Evolutionary conservation across 2,329 filamentous ascomycete genomes (phyloP), one percentile per base, ranked within the genome.

Genomic region (Alternaria ethzedia): DNA sequence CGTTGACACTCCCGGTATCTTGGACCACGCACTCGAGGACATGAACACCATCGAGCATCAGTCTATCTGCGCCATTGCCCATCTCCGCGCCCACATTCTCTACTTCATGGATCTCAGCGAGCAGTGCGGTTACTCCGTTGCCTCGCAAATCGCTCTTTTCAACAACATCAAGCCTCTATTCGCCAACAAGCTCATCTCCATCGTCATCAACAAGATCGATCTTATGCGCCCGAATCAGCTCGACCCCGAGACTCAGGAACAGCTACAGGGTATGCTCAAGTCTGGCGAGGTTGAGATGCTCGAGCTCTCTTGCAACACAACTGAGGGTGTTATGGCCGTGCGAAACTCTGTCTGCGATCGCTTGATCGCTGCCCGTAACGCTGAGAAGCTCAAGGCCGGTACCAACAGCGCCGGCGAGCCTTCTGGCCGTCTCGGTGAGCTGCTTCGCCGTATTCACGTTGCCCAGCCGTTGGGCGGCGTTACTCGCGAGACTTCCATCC

Each of bases 1-100:
- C 26, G 97, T 99, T 73, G 96, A 99, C 82, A 99, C 96, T 11
- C 95, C 95, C n/a, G 96, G 96, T 86, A 97, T 99, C 71, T 85
- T 99, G 65, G 96, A 99, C 75, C 96, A 99, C 80, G 94, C 95
- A 36, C 88, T 99, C 9, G 96, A 98, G 83, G 96, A 98, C 84
- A 99, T 98, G 96, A 79, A 97, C 84, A 98, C 96, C 4, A 99
- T 99, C 78, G 96, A 99, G 83, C 98, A 98, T 93, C 96, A 98
- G 85, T 92, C 92, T 66, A 97, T 99, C 72, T 98, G 95, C 17
- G 96, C 96, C 11, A 97, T 99, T 83, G 96, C 96, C 55, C 96
- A 99, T 85, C 86, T 99, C 78, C 89, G 95, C 74, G 96, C 94
- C 45, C 95, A 95, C 60, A 96, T 99, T 69, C 86, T 98, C 64